Evolutionary conservation across 2,329 filamentous ascomycete species (phyloP).

Genomic region (Stachybotrys elegans): DNA sequence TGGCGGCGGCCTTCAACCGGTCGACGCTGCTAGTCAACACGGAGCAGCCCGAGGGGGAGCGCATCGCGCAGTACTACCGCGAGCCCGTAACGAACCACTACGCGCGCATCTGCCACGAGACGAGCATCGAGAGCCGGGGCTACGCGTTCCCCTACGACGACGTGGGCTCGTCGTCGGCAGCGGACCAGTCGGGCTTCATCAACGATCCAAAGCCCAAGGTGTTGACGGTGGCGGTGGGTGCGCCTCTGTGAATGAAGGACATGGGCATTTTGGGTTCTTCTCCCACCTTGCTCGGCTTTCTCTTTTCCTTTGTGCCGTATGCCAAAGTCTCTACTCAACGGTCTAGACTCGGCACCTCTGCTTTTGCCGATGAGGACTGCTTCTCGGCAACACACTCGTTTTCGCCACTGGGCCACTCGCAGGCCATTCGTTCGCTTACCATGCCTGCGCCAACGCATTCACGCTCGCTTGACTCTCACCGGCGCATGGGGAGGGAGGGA

Average conservation of each 20-base stretch:
- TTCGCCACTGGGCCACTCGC: too few species aligned
- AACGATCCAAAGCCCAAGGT: constrained; percentile 50
- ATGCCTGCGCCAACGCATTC: too few species aligned
- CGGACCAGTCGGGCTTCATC: constrained; percentile 59
- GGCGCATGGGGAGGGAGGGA: too few species aligned
- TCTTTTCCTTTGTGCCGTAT: too few species aligned
- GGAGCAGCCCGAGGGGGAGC: constrained; percentile 48
- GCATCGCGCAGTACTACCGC: constrained; percentile 46
- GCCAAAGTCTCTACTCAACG: too few species aligned
- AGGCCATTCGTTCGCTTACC: too few species aligned
- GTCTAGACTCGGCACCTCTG: too few species aligned
- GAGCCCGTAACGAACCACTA: constrained; percentile 60
- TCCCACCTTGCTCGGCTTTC: too few species aligned
- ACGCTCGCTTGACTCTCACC: too few species aligned
- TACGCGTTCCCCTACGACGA: constrained; percentile 73
- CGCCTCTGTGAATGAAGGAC: constrained; percentile 11
- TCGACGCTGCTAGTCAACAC: constrained; percentile 56
- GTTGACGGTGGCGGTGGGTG: constrained; percentile 54
- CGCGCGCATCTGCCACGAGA: constrained; percentile 57
- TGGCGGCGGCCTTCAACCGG: constrained; percentile 72
- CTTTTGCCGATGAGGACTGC: too few species aligned
- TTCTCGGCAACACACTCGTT: too few species aligned
- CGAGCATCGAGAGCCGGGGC: constrained; percentile 53
- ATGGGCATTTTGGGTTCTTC: too few species aligned
- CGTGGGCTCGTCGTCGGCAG: constrained; percentile 48